A percentile compares a stretch with the other conserved stretches of the same genome.
phyloP scores from a whole-genome alignment of 1,139 yeast species.

The Suhomyces atakaporum region DNA sequence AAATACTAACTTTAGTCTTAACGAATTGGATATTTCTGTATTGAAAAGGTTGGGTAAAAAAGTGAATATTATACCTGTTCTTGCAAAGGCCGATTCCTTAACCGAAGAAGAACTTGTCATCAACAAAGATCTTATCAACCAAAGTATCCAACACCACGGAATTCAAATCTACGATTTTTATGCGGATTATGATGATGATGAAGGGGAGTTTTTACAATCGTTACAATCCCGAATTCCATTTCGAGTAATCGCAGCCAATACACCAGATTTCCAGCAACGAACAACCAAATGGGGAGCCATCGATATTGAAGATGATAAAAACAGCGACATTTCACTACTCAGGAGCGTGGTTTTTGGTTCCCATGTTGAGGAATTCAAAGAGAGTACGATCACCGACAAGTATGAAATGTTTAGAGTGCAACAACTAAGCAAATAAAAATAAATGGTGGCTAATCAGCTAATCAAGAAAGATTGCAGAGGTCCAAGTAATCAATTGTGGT shows the following conservation, averaged over 20 bases:
- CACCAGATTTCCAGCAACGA: slow-evolving; percentile 8
- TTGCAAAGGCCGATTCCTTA: slow-evolving; percentile 59
- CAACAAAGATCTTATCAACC: slow-evolving; percentile 46
- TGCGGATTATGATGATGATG: slow-evolving; percentile 12
- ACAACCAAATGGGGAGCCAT: slow-evolving; percentile 18
- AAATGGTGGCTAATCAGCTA: too few relatives aligned
- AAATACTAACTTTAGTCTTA: slow-evolving; percentile 28
- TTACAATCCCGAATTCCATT: slow-evolving; percentile 17
- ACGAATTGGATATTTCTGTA: slow-evolving; percentile 44
- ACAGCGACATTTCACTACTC: slow-evolving; percentile 16
- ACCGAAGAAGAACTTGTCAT: slow-evolving; percentile 47
- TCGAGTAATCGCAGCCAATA: slow-evolving; percentile 16
- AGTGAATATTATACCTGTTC: slow-evolving; percentile 59
- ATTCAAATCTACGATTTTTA: slow-evolving; percentile 55
- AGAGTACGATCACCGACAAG: slow-evolving; percentile 15
- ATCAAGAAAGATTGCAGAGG: too few relatives aligned
- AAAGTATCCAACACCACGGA: slow-evolving; percentile 43
- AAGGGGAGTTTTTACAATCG: slow-evolving; percentile 11
- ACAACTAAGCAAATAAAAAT: slow-evolving; percentile 7
- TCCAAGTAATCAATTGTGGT: too few relatives aligned
- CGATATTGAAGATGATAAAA: slow-evolving; percentile 13
- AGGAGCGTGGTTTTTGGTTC: slow-evolving; percentile 18
- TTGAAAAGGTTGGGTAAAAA: slow-evolving; percentile 52
- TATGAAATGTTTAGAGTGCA: slow-evolving; percentile 17
- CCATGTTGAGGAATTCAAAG: slow-evolving; percentile 21